Evolutionary conservation across 2,329 filamentous ascomycete genomes (phyloP), one percentile per base, ranked within the genome.

Genomic region (Colletotrichum lupini): DNA sequence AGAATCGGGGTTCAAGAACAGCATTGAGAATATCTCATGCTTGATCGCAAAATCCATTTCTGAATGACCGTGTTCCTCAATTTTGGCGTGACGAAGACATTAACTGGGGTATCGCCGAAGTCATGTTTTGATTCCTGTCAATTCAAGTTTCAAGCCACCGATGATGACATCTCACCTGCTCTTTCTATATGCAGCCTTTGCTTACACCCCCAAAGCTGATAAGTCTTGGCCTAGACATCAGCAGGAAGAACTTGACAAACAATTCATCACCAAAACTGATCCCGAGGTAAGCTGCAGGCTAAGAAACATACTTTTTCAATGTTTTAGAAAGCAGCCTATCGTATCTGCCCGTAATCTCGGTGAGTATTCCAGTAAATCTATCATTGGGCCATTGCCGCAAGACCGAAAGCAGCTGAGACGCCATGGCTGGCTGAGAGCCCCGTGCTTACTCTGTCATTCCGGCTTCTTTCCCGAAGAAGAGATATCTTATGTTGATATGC

Each of bases 401-500:
- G 4, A n/a, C 16, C 11, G 19, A n/a, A 24, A 42, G 46, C n/a
- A 6, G 30, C 60, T 52, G 49, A 52, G 46, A 35, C 46, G 60
- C 60, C 60, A 53, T 53, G 60, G 60, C n/a, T 53, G 60, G 46
- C 60, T 53, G 28, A 35, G 60, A n/a, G n/a, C 12, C 14, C 30
- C 4, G 11, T 24, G 60, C 60, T 63, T 63, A 63, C 26, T 22
- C 19, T 35, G 28, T 7, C 11, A 35, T 16, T 4, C 49, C 7
- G 12, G 35, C 7, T 52, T 35, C 5, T 2, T 24, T 14, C 60
- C 28, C 16, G 37, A 63, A 63, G 3, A 11, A 35, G 61, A 63
- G 42, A 63, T 35, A 63, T 63, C 28, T 53, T 53, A 63, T 35
- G 28, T 5, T 22, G n/a, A 35, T 35, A 35, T 24, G n/a, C 28